Percentiles rank a stretch among this genome's conserved stretches.
Conservation (phyloP, 139 green algal species). For the Chlorella sp. region DNA sequence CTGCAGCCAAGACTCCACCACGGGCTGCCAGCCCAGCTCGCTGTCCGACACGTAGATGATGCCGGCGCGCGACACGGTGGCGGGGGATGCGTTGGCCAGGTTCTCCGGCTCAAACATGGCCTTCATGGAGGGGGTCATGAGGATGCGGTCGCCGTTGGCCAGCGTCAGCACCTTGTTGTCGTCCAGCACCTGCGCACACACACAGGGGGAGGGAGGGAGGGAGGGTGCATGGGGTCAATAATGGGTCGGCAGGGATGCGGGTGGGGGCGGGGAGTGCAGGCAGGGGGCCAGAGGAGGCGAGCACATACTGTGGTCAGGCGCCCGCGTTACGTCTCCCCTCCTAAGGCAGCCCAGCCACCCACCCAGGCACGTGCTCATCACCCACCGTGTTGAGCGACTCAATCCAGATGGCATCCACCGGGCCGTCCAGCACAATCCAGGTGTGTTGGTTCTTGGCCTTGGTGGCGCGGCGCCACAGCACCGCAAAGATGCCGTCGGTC, state of each 20-base stretch:
- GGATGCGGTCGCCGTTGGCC: constrained; percentile 96
- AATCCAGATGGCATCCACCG: constrained; percentile 98
- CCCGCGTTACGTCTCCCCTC: not conserved
- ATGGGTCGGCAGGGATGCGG: not conserved
- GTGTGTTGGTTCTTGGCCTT: constrained; percentile 94
- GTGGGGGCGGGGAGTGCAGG: not conserved
- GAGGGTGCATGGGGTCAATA: not conserved
- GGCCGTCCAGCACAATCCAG: constrained; percentile 96
- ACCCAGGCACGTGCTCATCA: not conserved
- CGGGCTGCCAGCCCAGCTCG: constrained; percentile 92
- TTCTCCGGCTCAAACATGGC: constrained; percentile 96
- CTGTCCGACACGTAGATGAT: constrained; percentile 96
- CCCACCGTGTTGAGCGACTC: constrained; percentile 96
- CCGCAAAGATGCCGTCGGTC: constrained; percentile 96
- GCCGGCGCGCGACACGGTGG: constrained; percentile 85
- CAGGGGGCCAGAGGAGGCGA: not conserved
- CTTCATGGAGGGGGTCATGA: constrained; percentile 94
- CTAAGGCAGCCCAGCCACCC: not conserved
- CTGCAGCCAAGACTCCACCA: constrained; percentile 86
- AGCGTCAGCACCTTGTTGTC: constrained; percentile 98
- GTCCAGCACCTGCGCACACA: constrained; percentile 74
- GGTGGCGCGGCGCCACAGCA: constrained; percentile 90
- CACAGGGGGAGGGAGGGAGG: not conserved
- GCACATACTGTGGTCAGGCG: not conserved
- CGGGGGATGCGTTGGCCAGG: constrained; percentile 93